Percentiles rank a stretch among this genome's conserved stretches.
phyloP scores from a whole-genome alignment of 225 moss, liverwort and hornwort species.

The Anthoceros angustus region DNA sequence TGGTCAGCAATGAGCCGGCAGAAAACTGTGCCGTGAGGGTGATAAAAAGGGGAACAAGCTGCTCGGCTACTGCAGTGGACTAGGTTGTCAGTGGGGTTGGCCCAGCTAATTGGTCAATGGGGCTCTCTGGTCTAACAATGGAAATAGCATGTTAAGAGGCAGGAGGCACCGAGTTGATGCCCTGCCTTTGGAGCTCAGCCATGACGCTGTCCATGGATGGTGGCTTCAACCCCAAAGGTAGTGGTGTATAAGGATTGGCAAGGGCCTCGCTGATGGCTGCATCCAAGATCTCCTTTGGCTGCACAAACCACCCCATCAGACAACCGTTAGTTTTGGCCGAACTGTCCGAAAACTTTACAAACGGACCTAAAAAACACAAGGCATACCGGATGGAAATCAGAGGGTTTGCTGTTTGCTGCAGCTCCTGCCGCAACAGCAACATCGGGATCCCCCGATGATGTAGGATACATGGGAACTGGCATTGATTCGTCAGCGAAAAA shows the following conservation, averaged over 20 bases:
- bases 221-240: slow-evolving; percentile 83
- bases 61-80: neutral
- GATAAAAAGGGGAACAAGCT: neutral
- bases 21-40: neutral
- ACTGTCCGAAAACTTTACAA: neutral
- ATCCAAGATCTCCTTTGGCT: slow-evolving; percentile 86
- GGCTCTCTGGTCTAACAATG: neutral
- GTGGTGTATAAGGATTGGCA: slow-evolving; percentile 85
- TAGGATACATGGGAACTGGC: slow-evolving; percentile 58
- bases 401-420: slow-evolving; percentile 78
- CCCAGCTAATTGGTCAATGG: neutral
- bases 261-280: slow-evolving; percentile 91
- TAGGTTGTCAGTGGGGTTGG: neutral
- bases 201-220: slow-evolving; percentile 96
- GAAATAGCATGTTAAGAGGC: slow-evolving; percentile 34
- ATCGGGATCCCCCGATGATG: slow-evolving; percentile 26
- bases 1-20: neutral
- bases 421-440: slow-evolving; percentile 69
- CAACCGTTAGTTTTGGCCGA: neutral
- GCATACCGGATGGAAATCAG: slow-evolving; percentile 54
- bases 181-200: slow-evolving; percentile 83
- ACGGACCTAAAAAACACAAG: neutral
- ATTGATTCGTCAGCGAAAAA: slow-evolving; percentile 64
- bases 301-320: neutral
- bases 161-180: slow-evolving; percentile 82